Conservation (phyloP, 2,329 filamentous ascomycete species). For the Cryoendolithus antarcticus region DNA sequence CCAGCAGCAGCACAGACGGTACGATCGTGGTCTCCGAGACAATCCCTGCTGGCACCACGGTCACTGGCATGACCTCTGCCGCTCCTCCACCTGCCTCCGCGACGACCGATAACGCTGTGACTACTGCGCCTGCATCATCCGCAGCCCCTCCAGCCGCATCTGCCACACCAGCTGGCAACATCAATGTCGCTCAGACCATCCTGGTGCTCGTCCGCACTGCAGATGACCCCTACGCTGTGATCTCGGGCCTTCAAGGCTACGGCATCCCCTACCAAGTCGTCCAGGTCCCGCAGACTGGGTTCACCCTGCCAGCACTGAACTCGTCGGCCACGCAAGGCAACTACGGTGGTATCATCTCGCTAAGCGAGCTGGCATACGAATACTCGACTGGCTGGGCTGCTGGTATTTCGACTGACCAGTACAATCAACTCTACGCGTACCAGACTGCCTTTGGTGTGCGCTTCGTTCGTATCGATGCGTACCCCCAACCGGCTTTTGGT, state of each 20-base stretch:
- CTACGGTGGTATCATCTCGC: slow-evolving; percentile 47
- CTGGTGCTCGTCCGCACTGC: slow-evolving; percentile 24
- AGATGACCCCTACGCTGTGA: slow-evolving; percentile 35
- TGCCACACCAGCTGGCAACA: slow-evolving; percentile 1
- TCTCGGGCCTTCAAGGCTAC: slow-evolving; percentile 46
- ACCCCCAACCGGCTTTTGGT: slow-evolving; percentile 41
- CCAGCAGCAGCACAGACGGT: background rate
- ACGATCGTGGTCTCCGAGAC: slow-evolving; percentile 2
- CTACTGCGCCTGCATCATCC: background rate
- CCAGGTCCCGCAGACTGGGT: slow-evolving; percentile 41
- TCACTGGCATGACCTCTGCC: slow-evolving; percentile 2
- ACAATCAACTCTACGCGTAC: slow-evolving; percentile 44
- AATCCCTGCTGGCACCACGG: slow-evolving; percentile 2
- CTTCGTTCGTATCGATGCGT: slow-evolving; percentile 49
- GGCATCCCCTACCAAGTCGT: slow-evolving; percentile 47
- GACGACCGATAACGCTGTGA: slow-evolving; percentile 2
- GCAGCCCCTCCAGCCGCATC: background rate
- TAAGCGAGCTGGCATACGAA: slow-evolving; percentile 43
- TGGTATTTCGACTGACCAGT: slow-evolving; percentile 44
- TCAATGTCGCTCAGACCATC: slow-evolving; percentile 2
- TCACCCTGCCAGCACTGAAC: slow-evolving; percentile 41
- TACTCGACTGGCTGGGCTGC: slow-evolving; percentile 37
- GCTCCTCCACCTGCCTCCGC: slow-evolving; percentile 2
- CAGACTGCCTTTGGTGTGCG: slow-evolving; percentile 46
- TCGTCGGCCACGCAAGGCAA: slow-evolving; percentile 38